phyloP scores from a whole-genome alignment of 2,329 filamentous ascomycete species.

The Fusarium subglutinans region DNA sequence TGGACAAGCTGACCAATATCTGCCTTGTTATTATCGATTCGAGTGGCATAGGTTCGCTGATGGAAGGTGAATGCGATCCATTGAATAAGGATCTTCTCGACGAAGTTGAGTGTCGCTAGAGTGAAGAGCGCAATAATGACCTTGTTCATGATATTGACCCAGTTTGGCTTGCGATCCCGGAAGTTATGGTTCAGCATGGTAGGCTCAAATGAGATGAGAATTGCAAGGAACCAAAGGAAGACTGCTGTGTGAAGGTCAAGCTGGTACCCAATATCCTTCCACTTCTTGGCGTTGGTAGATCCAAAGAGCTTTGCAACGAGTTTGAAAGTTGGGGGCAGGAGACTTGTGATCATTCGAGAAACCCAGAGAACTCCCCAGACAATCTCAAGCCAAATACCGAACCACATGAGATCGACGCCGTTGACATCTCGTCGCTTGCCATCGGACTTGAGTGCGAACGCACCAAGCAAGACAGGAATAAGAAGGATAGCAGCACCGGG shows the following conservation, averaged over 20 bases:
- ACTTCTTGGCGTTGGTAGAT: slow-evolving; percentile 91
- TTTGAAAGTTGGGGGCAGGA: slow-evolving; percentile 59
- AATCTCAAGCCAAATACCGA: slow-evolving; percentile 94
- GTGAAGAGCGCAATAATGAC: slow-evolving; percentile 88
- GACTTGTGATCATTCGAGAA: slow-evolving; percentile 63
- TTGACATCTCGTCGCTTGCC: slow-evolving; percentile 59
- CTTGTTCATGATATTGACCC: slow-evolving; percentile 85
- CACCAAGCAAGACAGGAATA: slow-evolving; percentile 57
- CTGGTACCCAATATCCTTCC: slow-evolving; percentile 86
- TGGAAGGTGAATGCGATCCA: slow-evolving; percentile 96
- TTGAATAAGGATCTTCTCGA: slow-evolving; percentile 93
- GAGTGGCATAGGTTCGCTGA: slow-evolving; percentile 85
- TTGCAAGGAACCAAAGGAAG: slow-evolving; percentile 91
- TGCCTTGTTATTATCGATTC: slow-evolving; percentile 93
- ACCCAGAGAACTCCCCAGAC: slow-evolving; percentile 93
- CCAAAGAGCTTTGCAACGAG: slow-evolving; percentile 74
- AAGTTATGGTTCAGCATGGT: slow-evolving; percentile 71
- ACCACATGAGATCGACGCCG: slow-evolving; percentile 83
- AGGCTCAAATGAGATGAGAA: slow-evolving; percentile 86
- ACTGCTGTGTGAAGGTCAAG: slow-evolving; percentile 86
- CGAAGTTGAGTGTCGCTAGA: slow-evolving; percentile 79
- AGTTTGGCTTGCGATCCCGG: slow-evolving; percentile 57
- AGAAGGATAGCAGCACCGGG: slow-evolving; percentile 57
- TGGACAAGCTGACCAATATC: slow-evolving; percentile 72
- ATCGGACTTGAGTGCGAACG: slow-evolving; percentile 48